Conservation (phyloP, 208 protist species). For the Trypanosoma rangeli region DNA sequence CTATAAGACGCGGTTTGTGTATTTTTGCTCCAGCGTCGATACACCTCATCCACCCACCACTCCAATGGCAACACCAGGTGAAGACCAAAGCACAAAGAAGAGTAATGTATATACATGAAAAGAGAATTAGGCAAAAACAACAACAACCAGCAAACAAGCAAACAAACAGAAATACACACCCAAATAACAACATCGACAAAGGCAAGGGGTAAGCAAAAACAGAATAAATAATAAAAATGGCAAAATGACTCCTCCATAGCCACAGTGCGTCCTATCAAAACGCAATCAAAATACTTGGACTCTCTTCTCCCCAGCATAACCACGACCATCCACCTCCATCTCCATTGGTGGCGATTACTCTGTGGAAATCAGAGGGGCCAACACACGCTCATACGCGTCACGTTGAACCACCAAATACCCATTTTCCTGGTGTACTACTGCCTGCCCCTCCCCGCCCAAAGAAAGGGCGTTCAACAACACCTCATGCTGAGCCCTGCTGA, state of each 20-base stretch:
- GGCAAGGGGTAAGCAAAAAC: background rate
- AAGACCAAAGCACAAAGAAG: too few species aligned
- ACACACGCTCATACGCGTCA: conserved; percentile 66
- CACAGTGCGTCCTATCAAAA: background rate
- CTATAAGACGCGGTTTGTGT: background rate
- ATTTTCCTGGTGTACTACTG: conserved; percentile 61
- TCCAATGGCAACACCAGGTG: too few species aligned
- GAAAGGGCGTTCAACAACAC: conserved; percentile 43
- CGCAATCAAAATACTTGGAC: background rate
- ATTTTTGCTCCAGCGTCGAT: background rate
- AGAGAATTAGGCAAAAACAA: too few species aligned
- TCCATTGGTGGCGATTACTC: background rate
- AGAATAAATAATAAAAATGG: conserved; percentile 1
- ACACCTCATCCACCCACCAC: too few species aligned
- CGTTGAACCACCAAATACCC: conserved; percentile 65
- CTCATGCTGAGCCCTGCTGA: conserved; percentile 54
- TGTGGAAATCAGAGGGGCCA: conserved; percentile 37
- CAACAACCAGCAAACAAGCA: too few species aligned
- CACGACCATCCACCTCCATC: background rate
- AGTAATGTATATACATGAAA: too few species aligned
- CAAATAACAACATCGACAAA: background rate
- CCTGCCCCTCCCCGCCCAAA: conserved; percentile 52
- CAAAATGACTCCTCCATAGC: background rate
- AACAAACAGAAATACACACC: too few species aligned
- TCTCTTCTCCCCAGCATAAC: background rate